Percentiles rank a stretch among this genome's conserved stretches.
Evolutionary conservation across 108 stramenopile species (phyloP).

Genomic region (Ochromonas danica): DNA sequence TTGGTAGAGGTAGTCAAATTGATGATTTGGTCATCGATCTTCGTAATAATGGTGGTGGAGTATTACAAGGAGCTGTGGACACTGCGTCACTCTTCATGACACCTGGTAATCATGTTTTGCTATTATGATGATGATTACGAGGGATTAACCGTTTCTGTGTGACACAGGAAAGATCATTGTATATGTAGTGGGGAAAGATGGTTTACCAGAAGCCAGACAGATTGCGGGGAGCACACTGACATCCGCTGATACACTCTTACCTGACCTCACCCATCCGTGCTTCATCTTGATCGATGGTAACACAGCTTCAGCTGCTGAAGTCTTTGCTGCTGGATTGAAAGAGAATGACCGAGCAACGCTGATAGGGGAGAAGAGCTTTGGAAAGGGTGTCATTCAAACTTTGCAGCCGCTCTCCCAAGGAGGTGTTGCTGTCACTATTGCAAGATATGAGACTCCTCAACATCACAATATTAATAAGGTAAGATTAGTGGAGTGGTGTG

Average conservation of each 20-base stretch:
- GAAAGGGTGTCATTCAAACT: slow-evolving; percentile 86
- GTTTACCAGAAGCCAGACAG: neutral
- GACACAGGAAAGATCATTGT: neutral
- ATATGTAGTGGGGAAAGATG: neutral
- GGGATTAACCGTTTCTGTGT: neutral
- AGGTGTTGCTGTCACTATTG: slow-evolving; percentile 79
- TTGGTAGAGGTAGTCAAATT: no score
- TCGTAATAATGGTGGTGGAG: slow-evolving; percentile 79
- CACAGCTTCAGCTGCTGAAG: slow-evolving; percentile 81
- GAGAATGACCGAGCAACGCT: slow-evolving; percentile 73
- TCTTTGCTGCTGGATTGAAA: slow-evolving; percentile 75
- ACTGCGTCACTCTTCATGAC: slow-evolving; percentile 82
- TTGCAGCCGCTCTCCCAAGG: slow-evolving; percentile 67
- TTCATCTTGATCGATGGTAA: slow-evolving; percentile 70
- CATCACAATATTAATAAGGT: slow-evolving; percentile 76
- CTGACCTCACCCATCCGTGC: slow-evolving; percentile 32
- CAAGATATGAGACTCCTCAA: slow-evolving; percentile 78
- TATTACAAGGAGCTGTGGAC: slow-evolving; percentile 88
- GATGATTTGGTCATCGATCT: neutral
- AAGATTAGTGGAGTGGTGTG: no score
- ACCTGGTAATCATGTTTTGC: slow-evolving; percentile 58
- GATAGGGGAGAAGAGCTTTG: slow-evolving; percentile 73
- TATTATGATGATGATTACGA: neutral
- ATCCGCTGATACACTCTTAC: neutral
- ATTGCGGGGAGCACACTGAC: neutral